These are phyloP conservation scores for Thuja plicata DNA, from an alignment of 83 land plant genomes.

Conservation along the genomic window DNA sequence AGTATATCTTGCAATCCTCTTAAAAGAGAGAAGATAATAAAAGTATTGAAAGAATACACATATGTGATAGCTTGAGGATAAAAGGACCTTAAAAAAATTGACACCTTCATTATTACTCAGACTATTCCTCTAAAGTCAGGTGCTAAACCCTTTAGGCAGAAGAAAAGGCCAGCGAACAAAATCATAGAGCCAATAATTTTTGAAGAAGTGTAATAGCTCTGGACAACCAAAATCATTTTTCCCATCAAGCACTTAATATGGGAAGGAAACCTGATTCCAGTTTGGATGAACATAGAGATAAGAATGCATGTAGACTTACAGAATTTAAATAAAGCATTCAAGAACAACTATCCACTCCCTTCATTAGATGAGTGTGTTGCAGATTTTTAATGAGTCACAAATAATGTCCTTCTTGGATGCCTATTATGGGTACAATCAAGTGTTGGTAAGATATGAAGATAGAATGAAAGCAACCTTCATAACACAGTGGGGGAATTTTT, in stretches of 20 bases:
- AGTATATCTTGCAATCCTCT: too few species aligned
- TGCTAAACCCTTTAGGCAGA: not conserved
- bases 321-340: not conserved
- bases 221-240: not conserved
- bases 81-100: too few species aligned
- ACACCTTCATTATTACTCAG: too few species aligned
- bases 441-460: not conserved
- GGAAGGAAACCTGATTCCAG: not conserved
- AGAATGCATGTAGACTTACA: not conserved
- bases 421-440: not conserved
- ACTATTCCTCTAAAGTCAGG: too few species aligned
- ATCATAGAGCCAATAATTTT: not conserved
- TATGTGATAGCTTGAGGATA: too few species aligned
- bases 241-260: not conserved
- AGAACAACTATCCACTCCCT: not conserved
- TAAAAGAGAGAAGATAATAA: too few species aligned
- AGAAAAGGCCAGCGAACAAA: not conserved
- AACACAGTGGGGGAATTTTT: not conserved
- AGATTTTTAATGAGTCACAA: not conserved
- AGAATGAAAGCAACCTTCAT: not conserved
- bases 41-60: too few species aligned
- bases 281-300: not conserved
- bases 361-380: not conserved
- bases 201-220: not conserved
- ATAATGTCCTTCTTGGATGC: not conserved